Base-by-base conservation (phyloP, 352 stramenopile genomes). In the Phytophthora idaei region DNA sequence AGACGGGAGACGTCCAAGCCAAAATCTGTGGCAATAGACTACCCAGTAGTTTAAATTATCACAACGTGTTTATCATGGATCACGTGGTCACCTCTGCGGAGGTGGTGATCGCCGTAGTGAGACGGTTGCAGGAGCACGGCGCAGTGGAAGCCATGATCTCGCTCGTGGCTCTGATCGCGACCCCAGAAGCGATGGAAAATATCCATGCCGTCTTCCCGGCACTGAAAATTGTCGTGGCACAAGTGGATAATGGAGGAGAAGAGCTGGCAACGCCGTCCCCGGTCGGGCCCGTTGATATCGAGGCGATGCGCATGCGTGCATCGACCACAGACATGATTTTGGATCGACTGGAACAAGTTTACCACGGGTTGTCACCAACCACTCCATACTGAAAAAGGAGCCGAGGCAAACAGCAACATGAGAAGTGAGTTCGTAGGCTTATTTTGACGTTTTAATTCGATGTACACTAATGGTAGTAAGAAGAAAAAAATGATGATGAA, bases 61-160 rank as follows among this genome's bases (percentile, higher is more conserved):
- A 85, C 61, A 86, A 85, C 36, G 77, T 89, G 3, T 82, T 89
- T 17, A 36, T 89, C 10, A 62, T 86, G 36, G 77, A 84, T 25
- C 52, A 80, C 8, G 74, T 80, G 3, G 64, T 78, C 5, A 68
- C 72, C 10, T 78, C 65, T 0, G 48, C 70, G 0, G 61, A 83
- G 2, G 51, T 71, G n/a, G 54, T 85, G 21, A 67, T 69, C 14
- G 53, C 67, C 4, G 71, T 73, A 4, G 68, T 89, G n/a, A 54
- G 73, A 31, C 48, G 42, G 32, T 57, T 85, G 17, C 71, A 77
- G 25, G 69, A 67, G 32, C 71, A 75, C 5, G 76, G 78, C 1
- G 78, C 80, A 4, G 67, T 85, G 8, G 74, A 84, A 14, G 44
- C 61, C 2, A 80, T 80, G 65, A 65, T 87, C 45, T 78, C 69